phyloP scores from a whole-genome alignment of 2,329 filamentous ascomycete genomes.

The Aspergillus proliferans region DNA sequence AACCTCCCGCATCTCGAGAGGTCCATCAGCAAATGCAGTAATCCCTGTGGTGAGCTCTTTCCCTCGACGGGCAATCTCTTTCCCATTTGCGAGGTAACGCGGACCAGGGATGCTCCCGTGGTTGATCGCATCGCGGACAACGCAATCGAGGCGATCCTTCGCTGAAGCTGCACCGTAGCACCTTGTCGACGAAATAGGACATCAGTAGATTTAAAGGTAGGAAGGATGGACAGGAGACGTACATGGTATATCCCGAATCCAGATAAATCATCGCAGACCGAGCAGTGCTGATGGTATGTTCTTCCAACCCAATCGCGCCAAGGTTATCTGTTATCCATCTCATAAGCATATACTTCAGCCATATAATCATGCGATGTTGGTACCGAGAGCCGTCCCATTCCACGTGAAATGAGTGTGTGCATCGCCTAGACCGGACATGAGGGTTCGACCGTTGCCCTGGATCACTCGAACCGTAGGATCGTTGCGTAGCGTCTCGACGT shows the following conservation, averaged over 20 bases:
- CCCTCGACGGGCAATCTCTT: conserved; percentile 43
- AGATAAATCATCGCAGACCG: conserved; percentile 40
- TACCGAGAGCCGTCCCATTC: conserved; percentile 39
- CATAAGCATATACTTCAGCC: background rate
- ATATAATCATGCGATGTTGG: background rate
- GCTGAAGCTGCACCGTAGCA: conserved; percentile 45
- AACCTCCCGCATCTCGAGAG: conserved; percentile 36
- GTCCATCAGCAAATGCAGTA: conserved; percentile 38
- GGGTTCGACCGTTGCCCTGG: conserved; percentile 37
- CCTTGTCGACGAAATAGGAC: conserved; percentile 9
- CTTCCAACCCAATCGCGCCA: conserved; percentile 41
- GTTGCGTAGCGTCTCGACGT: conserved; percentile 19
- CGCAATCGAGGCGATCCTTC: conserved; percentile 42
- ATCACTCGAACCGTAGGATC: conserved; percentile 32
- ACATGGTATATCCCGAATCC: conserved; percentile 43
- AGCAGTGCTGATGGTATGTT: conserved; percentile 44
- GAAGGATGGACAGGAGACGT: no score
- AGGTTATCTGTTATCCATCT: conserved; percentile 19
- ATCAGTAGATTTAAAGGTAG: background rate
- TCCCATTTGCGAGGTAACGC: conserved; percentile 43
- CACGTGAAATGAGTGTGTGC: conserved; percentile 46
- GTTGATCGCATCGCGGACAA: conserved; percentile 46
- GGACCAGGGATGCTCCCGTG: conserved; percentile 44
- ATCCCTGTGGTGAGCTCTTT: conserved; percentile 42
- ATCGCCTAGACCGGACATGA: conserved; percentile 48